A percentile compares a stretch with the other conserved stretches of the same genome.
phyloP scores from a whole-genome alignment of 345 rosid species.

The Rhodomyrtus tomentosa region DNA sequence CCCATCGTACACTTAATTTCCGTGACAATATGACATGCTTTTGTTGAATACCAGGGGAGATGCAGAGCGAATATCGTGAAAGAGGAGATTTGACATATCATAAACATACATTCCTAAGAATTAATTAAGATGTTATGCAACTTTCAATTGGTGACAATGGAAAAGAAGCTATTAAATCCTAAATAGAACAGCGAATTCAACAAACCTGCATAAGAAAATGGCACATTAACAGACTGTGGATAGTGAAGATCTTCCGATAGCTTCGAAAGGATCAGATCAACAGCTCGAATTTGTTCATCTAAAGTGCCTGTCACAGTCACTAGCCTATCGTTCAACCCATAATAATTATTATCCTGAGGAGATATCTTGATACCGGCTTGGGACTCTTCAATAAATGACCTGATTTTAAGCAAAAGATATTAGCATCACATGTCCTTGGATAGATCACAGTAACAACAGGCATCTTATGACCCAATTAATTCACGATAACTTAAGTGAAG shows the following conservation, averaged over 20 bases:
- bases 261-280: slow-evolving; percentile 78
- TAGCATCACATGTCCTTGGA: slow-evolving; percentile 1
- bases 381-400: slow-evolving; percentile 96
- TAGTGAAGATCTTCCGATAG: slow-evolving; percentile 82
- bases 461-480: background rate
- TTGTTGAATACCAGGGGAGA: background rate
- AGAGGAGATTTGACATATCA: background rate
- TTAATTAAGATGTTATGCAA: background rate
- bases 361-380: slow-evolving; percentile 95
- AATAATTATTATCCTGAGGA: slow-evolving; percentile 73
- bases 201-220: slow-evolving; percentile 89
- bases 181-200: background rate
- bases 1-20: background rate
- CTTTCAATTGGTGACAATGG: background rate
- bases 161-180: background rate
- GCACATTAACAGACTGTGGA: slow-evolving; percentile 64
- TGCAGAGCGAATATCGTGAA: background rate
- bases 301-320: slow-evolving; percentile 80
- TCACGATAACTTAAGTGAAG: background rate
- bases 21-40: background rate
- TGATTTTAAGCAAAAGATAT: slow-evolving; percentile 19
- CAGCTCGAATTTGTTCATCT: slow-evolving; percentile 89
- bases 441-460: background rate
- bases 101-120: background rate
- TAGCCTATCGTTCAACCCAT: slow-evolving; percentile 88